Evolutionary conservation across 2,329 filamentous ascomycete genomes (phyloP).

Genomic region (Didymella glomerata): DNA sequence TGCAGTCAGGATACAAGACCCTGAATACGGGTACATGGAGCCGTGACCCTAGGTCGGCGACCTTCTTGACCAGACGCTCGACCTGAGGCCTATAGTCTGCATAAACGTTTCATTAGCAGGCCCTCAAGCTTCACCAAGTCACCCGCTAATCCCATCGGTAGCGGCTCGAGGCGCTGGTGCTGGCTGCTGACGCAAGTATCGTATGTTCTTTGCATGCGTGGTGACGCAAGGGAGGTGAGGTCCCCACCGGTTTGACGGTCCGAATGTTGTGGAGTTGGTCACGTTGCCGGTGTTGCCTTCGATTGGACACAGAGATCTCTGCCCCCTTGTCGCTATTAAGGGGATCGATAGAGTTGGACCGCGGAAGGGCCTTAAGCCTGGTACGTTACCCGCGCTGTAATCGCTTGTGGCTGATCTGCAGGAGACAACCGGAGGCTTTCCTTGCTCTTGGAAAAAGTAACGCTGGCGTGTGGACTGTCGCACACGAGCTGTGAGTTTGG

Average conservation of each 20-base stretch:
- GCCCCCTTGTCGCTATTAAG: background rate
- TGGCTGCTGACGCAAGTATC: constrained; percentile 13
- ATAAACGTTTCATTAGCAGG: constrained; percentile 17
- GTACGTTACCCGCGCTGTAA: background rate
- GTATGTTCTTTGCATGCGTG: constrained; percentile 13
- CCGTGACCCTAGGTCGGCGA: constrained; percentile 3
- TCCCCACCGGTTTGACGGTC: constrained; percentile 8
- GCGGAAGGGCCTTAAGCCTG: constrained; percentile 2
- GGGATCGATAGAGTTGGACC: constrained; percentile 12
- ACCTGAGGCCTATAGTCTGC: constrained; percentile 9
- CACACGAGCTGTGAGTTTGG: constrained; percentile 1
- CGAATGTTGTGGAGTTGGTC: constrained; percentile 4
- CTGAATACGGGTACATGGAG: background rate
- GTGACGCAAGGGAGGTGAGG: background rate
- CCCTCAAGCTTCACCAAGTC: background rate
- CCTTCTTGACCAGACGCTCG: background rate
- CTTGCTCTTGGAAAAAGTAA: constrained; percentile 14
- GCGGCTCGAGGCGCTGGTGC: constrained; percentile 6
- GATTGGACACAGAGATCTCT: background rate
- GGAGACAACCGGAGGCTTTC: background rate
- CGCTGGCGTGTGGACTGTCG: background rate
- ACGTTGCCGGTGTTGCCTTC: background rate
- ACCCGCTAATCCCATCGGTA: constrained; percentile 7
- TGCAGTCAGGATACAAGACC: background rate
- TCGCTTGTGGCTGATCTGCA: constrained; percentile 1